Evolutionary conservation across 2,329 filamentous ascomycete genomes (phyloP).

Genomic region (Zymoseptoria passerinii): DNA sequence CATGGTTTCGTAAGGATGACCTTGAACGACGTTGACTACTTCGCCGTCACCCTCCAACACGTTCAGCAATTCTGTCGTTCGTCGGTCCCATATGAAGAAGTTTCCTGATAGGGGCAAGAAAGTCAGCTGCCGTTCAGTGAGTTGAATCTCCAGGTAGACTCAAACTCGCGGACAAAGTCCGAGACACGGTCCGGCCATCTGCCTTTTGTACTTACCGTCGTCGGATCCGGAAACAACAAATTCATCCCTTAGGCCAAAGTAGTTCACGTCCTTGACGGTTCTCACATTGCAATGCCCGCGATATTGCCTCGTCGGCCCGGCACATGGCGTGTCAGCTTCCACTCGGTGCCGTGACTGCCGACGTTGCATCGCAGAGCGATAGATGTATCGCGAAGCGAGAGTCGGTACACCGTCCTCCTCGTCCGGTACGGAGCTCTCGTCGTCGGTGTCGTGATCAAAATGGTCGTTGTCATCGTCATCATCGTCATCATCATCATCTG

Average conservation of each 20-base stretch:
- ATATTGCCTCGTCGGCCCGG: slow-evolving; percentile 49
- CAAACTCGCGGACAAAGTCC: too few species aligned
- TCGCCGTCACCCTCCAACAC: slow-evolving; percentile 60
- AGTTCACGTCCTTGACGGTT: slow-evolving; percentile 63
- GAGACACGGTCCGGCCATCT: too few species aligned
- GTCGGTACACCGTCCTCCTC: slow-evolving; percentile 31
- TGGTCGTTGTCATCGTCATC: slow-evolving; percentile 24
- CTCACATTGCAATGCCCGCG: slow-evolving; percentile 58
- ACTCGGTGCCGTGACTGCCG: slow-evolving; percentile 43
- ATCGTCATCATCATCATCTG: slow-evolving; percentile 17
- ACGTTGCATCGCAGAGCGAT: slow-evolving; percentile 43
- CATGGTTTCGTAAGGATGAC: slow-evolving; percentile 59
- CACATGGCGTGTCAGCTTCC: slow-evolving; percentile 48
- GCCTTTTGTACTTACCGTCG: slow-evolving; percentile 36
- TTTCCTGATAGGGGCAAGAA: slow-evolving; percentile 28
- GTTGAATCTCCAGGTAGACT: too few species aligned
- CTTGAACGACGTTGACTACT: slow-evolving; percentile 62
- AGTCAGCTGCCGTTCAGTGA: too few species aligned
- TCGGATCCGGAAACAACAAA: slow-evolving; percentile 62
- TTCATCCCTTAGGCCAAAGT: slow-evolving; percentile 58
- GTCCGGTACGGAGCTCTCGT: slow-evolving; percentile 29
- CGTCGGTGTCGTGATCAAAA: slow-evolving; percentile 18
- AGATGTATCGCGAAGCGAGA: slow-evolving; percentile 32
- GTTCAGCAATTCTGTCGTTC: slow-evolving; percentile 53
- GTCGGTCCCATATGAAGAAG: slow-evolving; percentile 61